Evolutionary conservation across 768 basidiomycete species (phyloP).

Genomic region (Mycena olivaceomarginata): DNA sequence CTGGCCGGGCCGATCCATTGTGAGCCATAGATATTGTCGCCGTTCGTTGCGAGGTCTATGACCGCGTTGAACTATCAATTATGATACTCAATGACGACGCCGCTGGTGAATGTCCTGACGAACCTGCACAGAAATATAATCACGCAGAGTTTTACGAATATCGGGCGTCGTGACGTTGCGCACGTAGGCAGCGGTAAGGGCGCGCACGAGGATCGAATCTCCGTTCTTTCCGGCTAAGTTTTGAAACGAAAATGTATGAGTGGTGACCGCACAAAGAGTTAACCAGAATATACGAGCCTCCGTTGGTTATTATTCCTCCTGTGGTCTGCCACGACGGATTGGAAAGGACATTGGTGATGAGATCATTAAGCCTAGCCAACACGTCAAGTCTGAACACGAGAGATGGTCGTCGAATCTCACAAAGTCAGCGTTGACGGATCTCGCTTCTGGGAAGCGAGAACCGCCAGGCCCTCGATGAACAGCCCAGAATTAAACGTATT

Average conservation of each 20-base stretch:
- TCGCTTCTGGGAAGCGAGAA: conserved; percentile 29
- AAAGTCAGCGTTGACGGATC: conserved; percentile 19
- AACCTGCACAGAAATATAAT: conserved; percentile 39
- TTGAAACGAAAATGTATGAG: background rate
- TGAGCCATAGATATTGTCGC: background rate
- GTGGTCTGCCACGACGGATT: background rate
- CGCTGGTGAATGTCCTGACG: background rate
- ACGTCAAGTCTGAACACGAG: too few species aligned
- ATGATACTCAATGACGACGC: background rate
- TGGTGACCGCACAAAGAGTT: background rate
- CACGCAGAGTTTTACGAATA: conserved; percentile 16
- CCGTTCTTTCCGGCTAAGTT: conserved; percentile 11
- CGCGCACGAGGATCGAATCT: conserved; percentile 26
- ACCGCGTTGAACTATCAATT: conserved; percentile 12
- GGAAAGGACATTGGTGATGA: background rate
- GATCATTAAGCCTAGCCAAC: background rate
- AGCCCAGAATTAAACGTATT: conserved; percentile 35
- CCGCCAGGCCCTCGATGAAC: conserved; percentile 40
- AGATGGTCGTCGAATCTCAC: background rate
- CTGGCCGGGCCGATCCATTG: conserved; percentile 14
- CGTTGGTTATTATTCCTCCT: background rate
- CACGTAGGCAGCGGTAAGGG: conserved; percentile 29
- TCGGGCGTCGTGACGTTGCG: conserved; percentile 29
- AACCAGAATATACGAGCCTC: background rate
- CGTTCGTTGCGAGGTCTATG: conserved; percentile 8